These are phyloP conservation scores for Podospora fimiseda DNA, from an alignment of 495 filamentous ascomycete genomes.

Conservation along the genomic window DNA sequence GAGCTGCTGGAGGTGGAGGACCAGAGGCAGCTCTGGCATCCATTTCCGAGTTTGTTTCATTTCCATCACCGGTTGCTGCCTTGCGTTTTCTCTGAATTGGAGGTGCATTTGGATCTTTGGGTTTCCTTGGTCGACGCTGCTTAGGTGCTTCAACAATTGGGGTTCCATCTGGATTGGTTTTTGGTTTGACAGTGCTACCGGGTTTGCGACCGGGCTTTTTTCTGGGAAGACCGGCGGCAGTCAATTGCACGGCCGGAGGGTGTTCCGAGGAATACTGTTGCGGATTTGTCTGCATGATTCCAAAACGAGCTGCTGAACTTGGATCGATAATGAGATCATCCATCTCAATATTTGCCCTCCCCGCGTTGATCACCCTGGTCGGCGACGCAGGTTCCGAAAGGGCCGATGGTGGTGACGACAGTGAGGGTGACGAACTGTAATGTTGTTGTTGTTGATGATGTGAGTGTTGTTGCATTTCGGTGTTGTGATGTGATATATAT, in stretches of 20 bases:
- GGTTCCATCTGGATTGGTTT: constrained; percentile 35
- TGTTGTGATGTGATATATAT: background rate
- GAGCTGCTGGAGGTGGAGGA: constrained; percentile 8
- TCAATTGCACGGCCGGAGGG: constrained; percentile 28
- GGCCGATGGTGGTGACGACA: constrained; percentile 32
- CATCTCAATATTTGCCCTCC: constrained; percentile 31
- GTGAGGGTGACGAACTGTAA: constrained; percentile 31
- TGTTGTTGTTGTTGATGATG: constrained; percentile 7
- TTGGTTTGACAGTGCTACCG: constrained; percentile 41
- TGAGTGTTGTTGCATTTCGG: constrained; percentile 16
- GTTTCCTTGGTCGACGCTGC: constrained; percentile 47
- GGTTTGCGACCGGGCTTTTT: constrained; percentile 50
- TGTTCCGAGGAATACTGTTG: constrained; percentile 18
- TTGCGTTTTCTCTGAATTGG: constrained; percentile 49
- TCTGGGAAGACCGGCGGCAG: constrained; percentile 40
- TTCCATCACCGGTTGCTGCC: constrained; percentile 29
- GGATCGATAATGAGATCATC: constrained; percentile 37
- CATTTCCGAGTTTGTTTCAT: constrained; percentile 20
- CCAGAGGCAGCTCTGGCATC: constrained; percentile 16
- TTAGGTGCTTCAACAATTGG: constrained; percentile 43
- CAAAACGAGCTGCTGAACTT: constrained; percentile 23
- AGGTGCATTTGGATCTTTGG: constrained; percentile 50
- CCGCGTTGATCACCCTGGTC: constrained; percentile 26
- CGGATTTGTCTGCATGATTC: constrained; percentile 25
- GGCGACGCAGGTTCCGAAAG: constrained; percentile 33